Conservation (phyloP, 805 yeast species). For the Zygosaccharomyces lentus region DNA sequence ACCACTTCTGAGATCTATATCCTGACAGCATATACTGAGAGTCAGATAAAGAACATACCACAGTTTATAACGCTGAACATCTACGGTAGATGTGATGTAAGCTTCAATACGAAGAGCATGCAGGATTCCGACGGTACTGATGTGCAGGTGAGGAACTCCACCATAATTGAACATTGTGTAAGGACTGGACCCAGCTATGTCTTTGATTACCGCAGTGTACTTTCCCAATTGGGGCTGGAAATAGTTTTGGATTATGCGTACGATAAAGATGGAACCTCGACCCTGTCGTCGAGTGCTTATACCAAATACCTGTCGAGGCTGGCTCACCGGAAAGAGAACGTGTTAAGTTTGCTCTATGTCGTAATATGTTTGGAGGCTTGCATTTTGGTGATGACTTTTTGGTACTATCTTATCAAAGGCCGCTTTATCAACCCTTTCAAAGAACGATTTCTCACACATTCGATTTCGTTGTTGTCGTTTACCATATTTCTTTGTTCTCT, state of each 20-base stretch:
- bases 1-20: constrained; percentile 32
- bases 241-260: constrained; percentile 32
- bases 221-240: constrained; percentile 25
- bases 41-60: constrained; percentile 26
- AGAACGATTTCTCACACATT: constrained; percentile 24
- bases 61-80: constrained; percentile 25
- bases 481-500: constrained; percentile 22
- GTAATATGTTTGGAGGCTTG: constrained; percentile 14
- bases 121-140: constrained; percentile 8
- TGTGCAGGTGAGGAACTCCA: constrained; percentile 16
- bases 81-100: constrained; percentile 27
- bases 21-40: constrained; percentile 26
- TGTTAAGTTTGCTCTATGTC: constrained; percentile 19
- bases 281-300: constrained; percentile 11
- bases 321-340: constrained; percentile 15
- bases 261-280: constrained; percentile 8
- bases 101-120: constrained; percentile 11
- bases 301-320: constrained; percentile 12
- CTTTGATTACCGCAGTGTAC: constrained; percentile 28
- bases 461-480: constrained; percentile 24
- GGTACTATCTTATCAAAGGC: constrained; percentile 30
- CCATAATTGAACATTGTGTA: constrained; percentile 14
- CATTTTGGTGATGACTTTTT: constrained; percentile 16
- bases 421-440: constrained; percentile 18
- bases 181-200: constrained; percentile 20